phyloP scores from a whole-genome alignment of 2,329 filamentous ascomycete species.

The Ascochyta pisi region DNA sequence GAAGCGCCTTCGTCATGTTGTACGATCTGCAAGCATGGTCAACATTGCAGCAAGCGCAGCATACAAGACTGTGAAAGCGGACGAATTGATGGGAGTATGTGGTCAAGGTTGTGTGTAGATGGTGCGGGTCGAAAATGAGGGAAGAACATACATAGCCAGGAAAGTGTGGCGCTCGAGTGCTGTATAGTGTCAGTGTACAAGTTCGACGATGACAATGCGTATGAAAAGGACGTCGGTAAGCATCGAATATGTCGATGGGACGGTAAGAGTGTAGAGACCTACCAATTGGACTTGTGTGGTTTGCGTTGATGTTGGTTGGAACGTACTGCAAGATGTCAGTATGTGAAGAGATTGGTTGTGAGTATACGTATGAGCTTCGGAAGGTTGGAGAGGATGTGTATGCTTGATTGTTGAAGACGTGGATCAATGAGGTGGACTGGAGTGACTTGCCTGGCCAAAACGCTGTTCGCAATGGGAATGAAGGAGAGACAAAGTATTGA shows the following conservation, averaged over 20 bases:
- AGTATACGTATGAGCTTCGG: too few species aligned
- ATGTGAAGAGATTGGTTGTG: neutral
- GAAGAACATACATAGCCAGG: neutral
- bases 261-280: neutral
- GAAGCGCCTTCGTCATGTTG: constrained; percentile 20
- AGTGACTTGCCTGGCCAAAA: neutral
- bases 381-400: neutral
- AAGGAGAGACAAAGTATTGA: constrained; percentile 18
- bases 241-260: neutral
- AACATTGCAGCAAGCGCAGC: neutral
- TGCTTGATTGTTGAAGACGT: neutral
- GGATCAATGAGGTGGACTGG: neutral
- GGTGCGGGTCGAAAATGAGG: too few species aligned
- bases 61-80: neutral
- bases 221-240: neutral
- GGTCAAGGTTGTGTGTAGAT: too few species aligned
- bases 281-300: neutral
- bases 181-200: neutral
- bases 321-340: neutral
- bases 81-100: neutral
- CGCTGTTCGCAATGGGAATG: constrained; percentile 8
- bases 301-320: neutral
- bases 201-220: neutral
- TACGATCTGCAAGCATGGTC: neutral
- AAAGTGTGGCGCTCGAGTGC: neutral